Evolutionary conservation across 805 yeast genomes (phyloP).

Genomic region (Saccharomycopsis babjevae): DNA sequence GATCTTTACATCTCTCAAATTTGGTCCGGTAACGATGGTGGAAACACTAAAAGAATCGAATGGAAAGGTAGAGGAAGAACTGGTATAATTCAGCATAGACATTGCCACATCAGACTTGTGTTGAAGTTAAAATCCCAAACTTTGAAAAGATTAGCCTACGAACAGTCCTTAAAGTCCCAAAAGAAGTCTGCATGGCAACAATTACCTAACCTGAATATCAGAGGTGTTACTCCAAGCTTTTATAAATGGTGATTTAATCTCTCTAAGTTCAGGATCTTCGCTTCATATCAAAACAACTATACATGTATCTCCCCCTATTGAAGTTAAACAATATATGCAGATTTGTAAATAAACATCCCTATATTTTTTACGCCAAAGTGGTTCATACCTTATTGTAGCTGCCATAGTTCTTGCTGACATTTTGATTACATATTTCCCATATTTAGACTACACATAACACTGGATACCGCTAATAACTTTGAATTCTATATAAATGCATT

Average conservation of each 20-base stretch:
- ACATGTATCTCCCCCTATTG: neutral
- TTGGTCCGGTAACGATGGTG: slow-evolving; percentile 90
- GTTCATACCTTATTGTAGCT: neutral
- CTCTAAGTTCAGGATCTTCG: neutral
- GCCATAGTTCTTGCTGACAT: neutral
- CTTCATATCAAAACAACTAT: neutral
- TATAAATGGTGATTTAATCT: slow-evolving; percentile 39
- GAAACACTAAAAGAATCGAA: slow-evolving; percentile 60
- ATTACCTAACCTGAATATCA: slow-evolving; percentile 34
- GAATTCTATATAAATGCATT: too few species aligned
- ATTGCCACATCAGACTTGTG: slow-evolving; percentile 71
- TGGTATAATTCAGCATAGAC: slow-evolving; percentile 68
- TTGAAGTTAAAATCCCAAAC: slow-evolving; percentile 56
- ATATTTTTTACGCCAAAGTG: neutral
- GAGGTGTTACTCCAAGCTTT: slow-evolving; percentile 41
- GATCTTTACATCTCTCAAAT: slow-evolving; percentile 64
- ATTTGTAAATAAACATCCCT: neutral
- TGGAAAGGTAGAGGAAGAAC: slow-evolving; percentile 84
- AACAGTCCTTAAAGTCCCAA: slow-evolving; percentile 37
- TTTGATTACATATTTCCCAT: neutral
- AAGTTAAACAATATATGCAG: neutral
- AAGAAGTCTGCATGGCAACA: slow-evolving; percentile 44
- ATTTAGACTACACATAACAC: too few species aligned
- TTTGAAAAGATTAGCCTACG: slow-evolving; percentile 48
- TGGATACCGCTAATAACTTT: too few species aligned